Evolutionary conservation across 176 grass and related monocot species (phyloP).

Genomic region (Hsuehochloa calcarea): DNA sequence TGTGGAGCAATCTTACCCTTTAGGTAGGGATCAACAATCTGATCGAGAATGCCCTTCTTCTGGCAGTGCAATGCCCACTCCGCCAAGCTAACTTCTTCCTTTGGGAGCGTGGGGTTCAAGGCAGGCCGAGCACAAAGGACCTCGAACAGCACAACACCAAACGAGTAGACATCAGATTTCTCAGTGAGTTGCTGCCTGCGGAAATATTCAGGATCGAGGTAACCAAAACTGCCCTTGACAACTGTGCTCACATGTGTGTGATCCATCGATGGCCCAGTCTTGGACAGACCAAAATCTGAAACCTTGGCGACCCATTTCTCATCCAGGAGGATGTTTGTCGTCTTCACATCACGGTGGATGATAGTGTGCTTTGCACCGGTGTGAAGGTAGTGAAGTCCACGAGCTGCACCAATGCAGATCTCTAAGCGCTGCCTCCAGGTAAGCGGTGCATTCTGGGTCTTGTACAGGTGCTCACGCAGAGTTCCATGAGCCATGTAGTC

Average conservation of each 20-base stretch:
- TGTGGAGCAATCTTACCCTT: slow-evolving; percentile 78
- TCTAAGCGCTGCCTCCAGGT: slow-evolving; percentile 87
- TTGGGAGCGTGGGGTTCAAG: slow-evolving; percentile 70
- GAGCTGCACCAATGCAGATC: slow-evolving; percentile 92
- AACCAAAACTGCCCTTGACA: slow-evolving; percentile 97
- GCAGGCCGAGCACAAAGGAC: slow-evolving; percentile 90
- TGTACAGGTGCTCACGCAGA: slow-evolving; percentile 94
- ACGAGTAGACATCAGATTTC: slow-evolving; percentile 96
- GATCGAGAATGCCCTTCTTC: slow-evolving; percentile 90
- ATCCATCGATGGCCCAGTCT: slow-evolving; percentile 87
- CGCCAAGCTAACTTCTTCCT: slow-evolving; percentile 96
- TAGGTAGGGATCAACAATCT: slow-evolving; percentile 82
- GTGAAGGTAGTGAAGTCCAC: slow-evolving; percentile 93
- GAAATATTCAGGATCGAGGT: slow-evolving; percentile 90
- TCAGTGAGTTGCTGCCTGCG: slow-evolving; percentile 91
- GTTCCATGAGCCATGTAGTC: slow-evolving; percentile 95
- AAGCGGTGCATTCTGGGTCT: slow-evolving; percentile 84
- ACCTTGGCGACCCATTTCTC: slow-evolving; percentile 98
- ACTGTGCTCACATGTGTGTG: slow-evolving; percentile 97
- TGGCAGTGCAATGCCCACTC: slow-evolving; percentile 94
- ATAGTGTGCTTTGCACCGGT: slow-evolving; percentile 94
- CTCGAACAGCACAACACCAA: slow-evolving; percentile 92
- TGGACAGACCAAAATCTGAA: slow-evolving; percentile 95
- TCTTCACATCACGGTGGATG: slow-evolving; percentile 97
- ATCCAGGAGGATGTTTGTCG: slow-evolving; percentile 90